phyloP scores from a whole-genome alignment of 2,329 filamentous ascomycete species.

The Aureobasidium zeae region DNA sequence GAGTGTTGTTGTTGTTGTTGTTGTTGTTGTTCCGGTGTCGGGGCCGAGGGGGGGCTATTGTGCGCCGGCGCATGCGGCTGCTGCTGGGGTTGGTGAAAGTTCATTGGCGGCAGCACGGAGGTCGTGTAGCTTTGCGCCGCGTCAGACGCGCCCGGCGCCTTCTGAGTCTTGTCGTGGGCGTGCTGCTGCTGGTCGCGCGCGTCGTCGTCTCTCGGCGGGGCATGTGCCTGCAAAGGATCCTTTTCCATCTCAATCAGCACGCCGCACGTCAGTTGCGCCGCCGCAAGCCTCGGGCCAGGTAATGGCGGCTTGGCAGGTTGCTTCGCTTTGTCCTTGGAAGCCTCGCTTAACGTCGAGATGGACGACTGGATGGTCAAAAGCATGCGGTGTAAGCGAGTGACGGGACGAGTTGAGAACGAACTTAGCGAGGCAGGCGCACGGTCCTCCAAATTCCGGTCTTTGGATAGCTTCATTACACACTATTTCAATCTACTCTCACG shows the following conservation, averaged over 20 bases:
- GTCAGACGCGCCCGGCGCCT: constrained; percentile 7
- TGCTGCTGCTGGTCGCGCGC: constrained; percentile 3
- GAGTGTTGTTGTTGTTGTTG: constrained; percentile 4
- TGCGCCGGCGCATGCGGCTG: not conserved
- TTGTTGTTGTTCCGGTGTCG: constrained; percentile 25
- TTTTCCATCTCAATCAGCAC: constrained; percentile 11
- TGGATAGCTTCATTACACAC: too few species aligned
- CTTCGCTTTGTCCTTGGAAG: constrained; percentile 7
- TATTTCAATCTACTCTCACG: too few species aligned
- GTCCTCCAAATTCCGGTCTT: too few species aligned
- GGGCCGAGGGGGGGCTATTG: not conserved
- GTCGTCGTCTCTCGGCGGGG: constrained; percentile 5
- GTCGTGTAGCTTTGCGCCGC: constrained; percentile 10
- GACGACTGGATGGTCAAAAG: constrained; percentile 7
- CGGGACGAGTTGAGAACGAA: too few species aligned
- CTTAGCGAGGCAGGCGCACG: too few species aligned
- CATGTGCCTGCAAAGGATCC: too few species aligned
- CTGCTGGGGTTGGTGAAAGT: constrained; percentile 7
- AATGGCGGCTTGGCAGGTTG: constrained; percentile 9
- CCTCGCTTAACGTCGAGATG: not conserved
- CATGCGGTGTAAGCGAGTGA: constrained; percentile 6
- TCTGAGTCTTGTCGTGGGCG: not conserved
- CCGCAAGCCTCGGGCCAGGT: constrained; percentile 12
- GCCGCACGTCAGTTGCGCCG: constrained; percentile 12
- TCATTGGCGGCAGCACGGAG: constrained; percentile 10